Conservation (phyloP, 805 yeast species). For the Phaffomyces antillensis region DNA sequence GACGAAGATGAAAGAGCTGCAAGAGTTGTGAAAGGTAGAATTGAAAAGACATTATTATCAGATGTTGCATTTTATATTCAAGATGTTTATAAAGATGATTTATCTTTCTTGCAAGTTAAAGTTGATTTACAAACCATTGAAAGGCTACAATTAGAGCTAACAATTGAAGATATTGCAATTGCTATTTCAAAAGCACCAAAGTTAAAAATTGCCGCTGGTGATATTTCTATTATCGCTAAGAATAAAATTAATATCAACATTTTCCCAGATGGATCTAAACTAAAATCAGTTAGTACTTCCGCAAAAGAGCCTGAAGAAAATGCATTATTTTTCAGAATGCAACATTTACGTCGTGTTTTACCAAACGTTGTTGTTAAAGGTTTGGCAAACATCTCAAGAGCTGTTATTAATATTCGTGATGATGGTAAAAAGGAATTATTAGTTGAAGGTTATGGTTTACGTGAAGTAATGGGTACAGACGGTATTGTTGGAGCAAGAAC, state of each 20-base stretch:
- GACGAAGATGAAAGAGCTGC: slow-evolving; percentile 96
- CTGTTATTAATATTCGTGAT: slow-evolving; percentile 89
- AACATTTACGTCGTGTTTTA: slow-evolving; percentile 75
- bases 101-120: slow-evolving; percentile 74
- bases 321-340: slow-evolving; percentile 80
- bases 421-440: slow-evolving; percentile 82
- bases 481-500: slow-evolving; percentile 90
- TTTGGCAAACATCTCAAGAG: slow-evolving; percentile 83
- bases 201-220: slow-evolving; percentile 69
- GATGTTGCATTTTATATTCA: slow-evolving; percentile 88
- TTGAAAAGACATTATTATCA: slow-evolving; percentile 82
- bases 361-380: slow-evolving; percentile 93
- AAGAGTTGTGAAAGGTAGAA: slow-evolving; percentile 94
- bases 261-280: slow-evolving; percentile 32
- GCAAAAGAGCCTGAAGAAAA: slow-evolving; percentile 32
- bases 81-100: slow-evolving; percentile 80
- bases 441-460: slow-evolving; percentile 96
- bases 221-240: slow-evolving; percentile 59
- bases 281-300: slow-evolving; percentile 36
- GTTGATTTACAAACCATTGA: slow-evolving; percentile 82
- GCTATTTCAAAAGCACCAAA: slow-evolving; percentile 85
- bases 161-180: slow-evolving; percentile 74
- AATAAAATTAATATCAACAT: slow-evolving; percentile 65
- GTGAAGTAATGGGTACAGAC: slow-evolving; percentile 95
- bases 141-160: slow-evolving; percentile 80